A percentile compares a stretch with the other conserved stretches of the same genome.
Conservation (phyloP, 2,329 filamentous ascomycete species). For the Orbilia blumenaviensis region DNA sequence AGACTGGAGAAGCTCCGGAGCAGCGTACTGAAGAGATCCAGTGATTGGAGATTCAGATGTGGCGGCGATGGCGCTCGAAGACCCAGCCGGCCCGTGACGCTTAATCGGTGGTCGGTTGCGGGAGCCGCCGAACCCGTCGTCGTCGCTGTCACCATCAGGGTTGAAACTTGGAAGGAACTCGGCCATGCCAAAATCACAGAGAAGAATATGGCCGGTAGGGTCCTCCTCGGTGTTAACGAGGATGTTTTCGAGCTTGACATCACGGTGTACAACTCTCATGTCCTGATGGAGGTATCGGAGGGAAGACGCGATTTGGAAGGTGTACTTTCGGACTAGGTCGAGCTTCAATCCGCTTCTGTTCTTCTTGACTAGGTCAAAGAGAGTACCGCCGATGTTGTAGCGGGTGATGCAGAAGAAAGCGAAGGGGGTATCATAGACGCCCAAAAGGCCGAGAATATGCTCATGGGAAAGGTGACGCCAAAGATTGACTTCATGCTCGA, state of each 20-base stretch:
- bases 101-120: constrained; percentile 64
- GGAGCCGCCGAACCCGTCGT: constrained; percentile 64
- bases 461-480: constrained; percentile 73
- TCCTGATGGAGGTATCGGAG: constrained; percentile 75
- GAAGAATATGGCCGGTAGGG: constrained; percentile 66
- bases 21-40: constrained; percentile 63
- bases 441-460: constrained; percentile 70
- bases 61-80: constrained; percentile 69
- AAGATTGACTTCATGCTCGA: constrained; percentile 74
- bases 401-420: constrained; percentile 72
- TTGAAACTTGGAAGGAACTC: constrained; percentile 69
- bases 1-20: constrained; percentile 62
- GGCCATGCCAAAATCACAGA: constrained; percentile 76
- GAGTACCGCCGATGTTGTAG: constrained; percentile 67
- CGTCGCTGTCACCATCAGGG: constrained; percentile 65
- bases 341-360: constrained; percentile 66
- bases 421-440: constrained; percentile 74
- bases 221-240: constrained; percentile 67
- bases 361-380: constrained; percentile 71
- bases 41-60: constrained; percentile 65
- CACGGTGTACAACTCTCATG: constrained; percentile 72
- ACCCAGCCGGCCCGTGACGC: constrained; percentile 67
- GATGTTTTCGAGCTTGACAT: constrained; percentile 76
- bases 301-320: constrained; percentile 71
- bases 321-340: constrained; percentile 68